These are phyloP conservation scores for Podospora sp. DNA, from an alignment of 495 filamentous ascomycete species.

Conservation along the genomic window DNA sequence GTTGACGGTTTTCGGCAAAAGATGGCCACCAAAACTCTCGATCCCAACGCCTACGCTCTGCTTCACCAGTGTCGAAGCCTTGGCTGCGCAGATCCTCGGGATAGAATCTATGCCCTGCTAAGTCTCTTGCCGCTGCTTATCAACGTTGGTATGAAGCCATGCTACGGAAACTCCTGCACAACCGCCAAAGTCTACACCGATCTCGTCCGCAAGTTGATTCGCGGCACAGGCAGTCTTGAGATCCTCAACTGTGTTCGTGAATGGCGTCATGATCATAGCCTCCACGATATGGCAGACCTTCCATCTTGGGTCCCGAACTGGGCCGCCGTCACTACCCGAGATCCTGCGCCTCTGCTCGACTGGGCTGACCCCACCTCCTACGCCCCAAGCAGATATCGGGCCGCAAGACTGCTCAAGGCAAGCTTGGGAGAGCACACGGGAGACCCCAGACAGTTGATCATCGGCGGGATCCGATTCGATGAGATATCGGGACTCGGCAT, in stretches of 20 bases:
- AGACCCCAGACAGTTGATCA: not conserved
- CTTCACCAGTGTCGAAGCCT: not conserved
- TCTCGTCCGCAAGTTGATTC: not conserved
- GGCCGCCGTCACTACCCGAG: not conserved
- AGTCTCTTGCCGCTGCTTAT: not conserved
- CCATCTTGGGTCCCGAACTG: constrained; percentile 5
- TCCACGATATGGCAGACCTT: not conserved
- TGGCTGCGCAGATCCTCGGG: not conserved
- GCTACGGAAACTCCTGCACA: not conserved
- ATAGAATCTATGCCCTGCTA: constrained; percentile 5
- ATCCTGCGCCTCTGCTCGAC: not conserved
- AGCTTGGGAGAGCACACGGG: not conserved
- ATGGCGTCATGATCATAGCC: not conserved
- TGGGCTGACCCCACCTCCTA: not conserved
- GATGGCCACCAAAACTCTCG: not conserved
- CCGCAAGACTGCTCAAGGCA: not conserved
- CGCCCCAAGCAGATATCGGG: not conserved
- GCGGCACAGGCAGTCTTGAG: not conserved
- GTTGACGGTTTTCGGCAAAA: not conserved
- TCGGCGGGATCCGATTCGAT: constrained; percentile 9
- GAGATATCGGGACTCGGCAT: not conserved
- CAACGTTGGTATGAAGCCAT: not conserved
- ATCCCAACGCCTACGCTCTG: not conserved
- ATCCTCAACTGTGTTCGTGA: not conserved
- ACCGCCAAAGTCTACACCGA: not conserved